These are phyloP conservation scores for Ambrosiella cleistominuta DNA, from an alignment of 2,329 filamentous ascomycete genomes.

Conservation along the genomic window DNA sequence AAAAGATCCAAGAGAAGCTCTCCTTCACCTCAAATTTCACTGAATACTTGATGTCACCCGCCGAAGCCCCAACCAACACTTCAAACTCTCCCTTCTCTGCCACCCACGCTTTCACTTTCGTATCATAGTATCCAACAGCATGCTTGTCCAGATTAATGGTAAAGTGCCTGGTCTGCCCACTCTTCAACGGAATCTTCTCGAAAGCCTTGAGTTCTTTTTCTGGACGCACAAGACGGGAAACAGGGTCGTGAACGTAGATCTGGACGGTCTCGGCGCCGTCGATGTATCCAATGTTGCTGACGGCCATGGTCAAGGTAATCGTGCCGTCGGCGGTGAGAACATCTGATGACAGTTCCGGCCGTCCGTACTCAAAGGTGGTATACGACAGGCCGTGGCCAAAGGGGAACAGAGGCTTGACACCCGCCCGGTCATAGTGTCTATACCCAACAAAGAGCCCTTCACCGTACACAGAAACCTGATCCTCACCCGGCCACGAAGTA, in stretches of 20 bases:
- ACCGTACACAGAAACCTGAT: slow-evolving; percentile 48
- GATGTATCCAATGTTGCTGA: slow-evolving; percentile 37
- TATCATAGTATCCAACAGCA: slow-evolving; percentile 45
- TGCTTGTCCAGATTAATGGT: slow-evolving; percentile 30
- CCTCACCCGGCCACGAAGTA: slow-evolving; percentile 57
- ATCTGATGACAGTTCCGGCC: slow-evolving; percentile 30
- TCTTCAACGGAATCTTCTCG: slow-evolving; percentile 41
- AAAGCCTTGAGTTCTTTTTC: slow-evolving; percentile 57
- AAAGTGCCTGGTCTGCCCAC: slow-evolving; percentile 36
- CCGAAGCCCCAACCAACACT: slow-evolving; percentile 43
- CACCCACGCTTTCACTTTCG: slow-evolving; percentile 40
- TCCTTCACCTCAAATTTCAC: slow-evolving; percentile 41
- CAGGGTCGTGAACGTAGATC: slow-evolving; percentile 47
- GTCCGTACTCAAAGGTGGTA: slow-evolving; percentile 48
- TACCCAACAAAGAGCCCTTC: slow-evolving; percentile 62
- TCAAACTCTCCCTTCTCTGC: slow-evolving; percentile 47
- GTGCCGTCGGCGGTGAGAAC: slow-evolving; percentile 23
- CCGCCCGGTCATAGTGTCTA: slow-evolving; percentile 48
- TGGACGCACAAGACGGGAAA: slow-evolving; percentile 44
- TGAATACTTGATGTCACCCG: slow-evolving; percentile 40
- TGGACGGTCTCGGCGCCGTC: slow-evolving; percentile 49
- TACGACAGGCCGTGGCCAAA: slow-evolving; percentile 63
- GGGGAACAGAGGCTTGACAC: slow-evolving; percentile 44
- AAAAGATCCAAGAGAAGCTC: slow-evolving; percentile 50
- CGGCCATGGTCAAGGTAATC: slow-evolving; percentile 29